phyloP scores from a whole-genome alignment of 1,139 yeast species.

The Debaryomyces udenii region DNA sequence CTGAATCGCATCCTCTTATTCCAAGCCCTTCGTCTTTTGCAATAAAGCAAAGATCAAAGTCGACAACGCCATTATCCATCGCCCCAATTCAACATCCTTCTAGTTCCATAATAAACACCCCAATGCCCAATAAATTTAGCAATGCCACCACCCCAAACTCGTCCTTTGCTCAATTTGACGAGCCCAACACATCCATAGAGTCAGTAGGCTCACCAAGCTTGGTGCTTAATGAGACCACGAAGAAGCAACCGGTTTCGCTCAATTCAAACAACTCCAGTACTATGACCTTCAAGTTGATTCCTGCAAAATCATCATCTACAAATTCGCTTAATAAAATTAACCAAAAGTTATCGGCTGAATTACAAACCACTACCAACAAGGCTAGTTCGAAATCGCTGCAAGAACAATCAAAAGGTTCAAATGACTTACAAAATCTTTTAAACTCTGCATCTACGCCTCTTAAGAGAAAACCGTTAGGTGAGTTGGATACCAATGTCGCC shows the following conservation, averaged over 20 bases:
- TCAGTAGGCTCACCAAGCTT: slow-evolving; percentile 18
- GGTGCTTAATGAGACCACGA: slow-evolving; percentile 39
- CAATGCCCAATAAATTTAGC: slow-evolving; percentile 11
- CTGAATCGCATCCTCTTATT: slow-evolving; percentile 31
- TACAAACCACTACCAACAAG: slow-evolving; percentile 7
- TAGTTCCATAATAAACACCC: slow-evolving; percentile 12
- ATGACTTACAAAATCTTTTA: slow-evolving; percentile 20
- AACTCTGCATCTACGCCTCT: slow-evolving; percentile 19
- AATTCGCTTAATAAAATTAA: slow-evolving; percentile 14
- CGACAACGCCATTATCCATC: slow-evolving; percentile 20
- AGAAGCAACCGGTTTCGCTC: slow-evolving; percentile 41
- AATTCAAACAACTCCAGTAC: slow-evolving; percentile 37
- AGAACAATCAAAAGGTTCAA: background rate
- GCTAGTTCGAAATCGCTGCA: background rate
- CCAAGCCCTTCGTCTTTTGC: slow-evolving; percentile 30
- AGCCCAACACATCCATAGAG: slow-evolving; percentile 24
- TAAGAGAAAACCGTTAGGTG: slow-evolving; percentile 36
- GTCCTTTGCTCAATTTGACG: slow-evolving; percentile 20
- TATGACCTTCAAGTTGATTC: slow-evolving; percentile 47
- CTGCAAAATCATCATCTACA: slow-evolving; percentile 21
- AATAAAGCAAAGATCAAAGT: slow-evolving; percentile 25
- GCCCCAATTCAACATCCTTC: slow-evolving; percentile 7
- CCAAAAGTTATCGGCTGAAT: slow-evolving; percentile 17
- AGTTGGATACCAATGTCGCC: slow-evolving; percentile 21
- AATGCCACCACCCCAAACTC: slow-evolving; percentile 22